Evolutionary conservation across 805 yeast species (phyloP).

Genomic region (Middelhovenomyces tepae): DNA sequence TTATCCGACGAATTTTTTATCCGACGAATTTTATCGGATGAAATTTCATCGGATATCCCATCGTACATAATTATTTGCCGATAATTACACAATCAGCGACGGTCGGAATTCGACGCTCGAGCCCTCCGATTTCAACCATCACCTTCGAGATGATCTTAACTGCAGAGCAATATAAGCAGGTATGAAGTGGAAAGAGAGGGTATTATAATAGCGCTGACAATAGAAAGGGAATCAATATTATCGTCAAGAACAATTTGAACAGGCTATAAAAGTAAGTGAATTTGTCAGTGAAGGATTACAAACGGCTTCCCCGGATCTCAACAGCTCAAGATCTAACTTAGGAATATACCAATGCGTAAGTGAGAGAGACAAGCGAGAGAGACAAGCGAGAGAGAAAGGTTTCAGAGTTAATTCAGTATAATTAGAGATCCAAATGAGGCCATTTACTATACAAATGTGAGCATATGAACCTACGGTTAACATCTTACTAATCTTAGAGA

Average conservation of each 20-base stretch:
- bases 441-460: slow-evolving; percentile 21
- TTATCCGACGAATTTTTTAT: no score
- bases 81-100: no score
- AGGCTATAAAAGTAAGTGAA: slow-evolving; percentile 21
- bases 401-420: slow-evolving; percentile 9
- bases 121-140: no score
- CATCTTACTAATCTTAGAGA: slow-evolving; percentile 10
- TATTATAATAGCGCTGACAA: background rate
- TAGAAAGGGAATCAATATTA: slow-evolving; percentile 22
- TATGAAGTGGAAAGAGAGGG: no score
- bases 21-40: no score
- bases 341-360: slow-evolving; percentile 24
- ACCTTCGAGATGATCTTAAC: no score
- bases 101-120: no score
- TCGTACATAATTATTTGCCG: no score
- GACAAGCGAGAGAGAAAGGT: background rate
- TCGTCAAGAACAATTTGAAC: slow-evolving; percentile 20
- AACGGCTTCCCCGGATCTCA: background rate
- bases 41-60: no score
- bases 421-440: slow-evolving; percentile 19
- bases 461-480: slow-evolving; percentile 6
- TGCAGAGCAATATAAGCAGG: no score
- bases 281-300: background rate
- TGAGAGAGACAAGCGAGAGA: background rate
- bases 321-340: slow-evolving; percentile 4